A percentile compares a stretch with the other conserved stretches of the same genome.
Evolutionary conservation across 805 yeast genomes (phyloP).

Genomic region (Ogataea henricii): DNA sequence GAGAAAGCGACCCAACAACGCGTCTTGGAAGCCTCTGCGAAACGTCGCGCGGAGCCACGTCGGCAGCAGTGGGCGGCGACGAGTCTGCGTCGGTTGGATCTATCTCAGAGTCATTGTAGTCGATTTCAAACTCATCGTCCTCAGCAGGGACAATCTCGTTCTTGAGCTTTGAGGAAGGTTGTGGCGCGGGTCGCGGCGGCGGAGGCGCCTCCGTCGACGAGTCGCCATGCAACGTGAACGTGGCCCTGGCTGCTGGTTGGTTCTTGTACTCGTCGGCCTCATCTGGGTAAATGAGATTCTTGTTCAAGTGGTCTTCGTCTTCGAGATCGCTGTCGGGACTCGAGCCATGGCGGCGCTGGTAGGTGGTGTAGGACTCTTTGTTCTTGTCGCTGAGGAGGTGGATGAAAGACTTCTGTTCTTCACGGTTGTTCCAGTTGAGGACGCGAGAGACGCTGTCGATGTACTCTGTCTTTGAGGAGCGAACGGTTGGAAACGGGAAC

Average conservation of each 20-base stretch:
- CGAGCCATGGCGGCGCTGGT: constrained; percentile 23
- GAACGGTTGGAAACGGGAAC: constrained; percentile 92
- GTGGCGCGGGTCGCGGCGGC: constrained; percentile 16
- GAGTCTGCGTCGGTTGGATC: neutral
- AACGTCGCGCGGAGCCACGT: constrained; percentile 1
- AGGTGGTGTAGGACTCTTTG: constrained; percentile 42
- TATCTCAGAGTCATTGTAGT: constrained; percentile 12
- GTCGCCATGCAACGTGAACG: constrained; percentile 11
- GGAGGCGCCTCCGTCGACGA: neutral
- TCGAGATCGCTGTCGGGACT: constrained; percentile 24
- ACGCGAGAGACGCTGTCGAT: constrained; percentile 84
- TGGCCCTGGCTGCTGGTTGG: neutral
- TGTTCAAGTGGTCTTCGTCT: constrained; percentile 24
- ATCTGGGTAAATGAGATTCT: constrained; percentile 10
- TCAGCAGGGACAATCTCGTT: constrained; percentile 14
- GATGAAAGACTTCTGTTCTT: constrained; percentile 79
- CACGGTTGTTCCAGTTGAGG: constrained; percentile 91
- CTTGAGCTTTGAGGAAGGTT: constrained; percentile 20
- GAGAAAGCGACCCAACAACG: neutral
- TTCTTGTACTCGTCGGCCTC: constrained; percentile 1
- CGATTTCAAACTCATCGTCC: constrained; percentile 24
- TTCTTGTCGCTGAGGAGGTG: constrained; percentile 61
- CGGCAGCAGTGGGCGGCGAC: constrained; percentile 1
- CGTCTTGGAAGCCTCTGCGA: neutral
- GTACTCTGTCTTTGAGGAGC: constrained; percentile 70